Evolutionary conservation across 1,284 basidiomycete species (phyloP), one percentile per base, ranked within the genome.

Genomic region (Agaricales sp.): DNA sequence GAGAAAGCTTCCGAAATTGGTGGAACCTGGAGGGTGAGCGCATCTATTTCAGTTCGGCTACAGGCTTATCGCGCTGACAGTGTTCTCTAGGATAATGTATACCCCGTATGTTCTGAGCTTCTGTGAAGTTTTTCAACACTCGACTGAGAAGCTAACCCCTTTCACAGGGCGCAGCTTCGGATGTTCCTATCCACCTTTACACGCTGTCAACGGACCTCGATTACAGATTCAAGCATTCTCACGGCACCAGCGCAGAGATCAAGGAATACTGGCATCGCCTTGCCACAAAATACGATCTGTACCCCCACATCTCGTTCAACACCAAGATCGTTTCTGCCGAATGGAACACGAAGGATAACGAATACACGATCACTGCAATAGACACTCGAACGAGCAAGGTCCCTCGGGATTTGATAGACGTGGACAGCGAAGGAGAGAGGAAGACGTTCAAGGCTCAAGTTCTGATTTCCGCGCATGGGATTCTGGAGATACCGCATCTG

Each of bases 401-500:
- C 4, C 8, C 39, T 41, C 19, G 13, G 6, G 39, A 41, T 20
- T 16, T 4, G 8, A 18, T 41, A n/a, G 18, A n/a, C 13, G 4
- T 13, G 13, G 18, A 45, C 6, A 45, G 44, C 21, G 24, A 45
- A 22, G 44, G 44, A 21, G 54, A 57, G 38, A 53, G 43, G n/a
- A 52, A 41, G 1, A 51, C 47, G 12, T 54, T 52, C 2, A 55
- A 56, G 2, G 66, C 65, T 1, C 55, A 65, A 21, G 58, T 74
- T n/a, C 48, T 78, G 18, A 62, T 78, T n/a, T 67, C 66, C 0
- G 74, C 72, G 3, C 58, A 67, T 11, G 74, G 75, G 2, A 52
- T 69, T 1, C 58, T 77, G 12, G 64, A 61, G 46, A 59, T 62
- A 6, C 71, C 72, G 13, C 61, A 61, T 30, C 63, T 66, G 25